Conservation (phyloP, 495 filamentous ascomycete genomes). For the Aspergillus taichungensis region DNA sequence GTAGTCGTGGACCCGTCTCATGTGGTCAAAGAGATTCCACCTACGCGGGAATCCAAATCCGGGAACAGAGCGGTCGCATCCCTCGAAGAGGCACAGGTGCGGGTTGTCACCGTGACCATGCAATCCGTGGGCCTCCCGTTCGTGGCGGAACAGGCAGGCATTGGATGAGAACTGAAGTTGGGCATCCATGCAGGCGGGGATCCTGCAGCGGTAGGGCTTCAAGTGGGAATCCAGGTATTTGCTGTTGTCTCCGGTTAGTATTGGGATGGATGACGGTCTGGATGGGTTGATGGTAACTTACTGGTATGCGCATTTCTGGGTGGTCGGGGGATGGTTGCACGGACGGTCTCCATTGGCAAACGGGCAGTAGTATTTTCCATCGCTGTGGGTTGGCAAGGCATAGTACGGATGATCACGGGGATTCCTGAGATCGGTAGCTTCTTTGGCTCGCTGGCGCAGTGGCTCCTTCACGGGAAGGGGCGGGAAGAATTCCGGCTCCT, state of each 20-base stretch:
- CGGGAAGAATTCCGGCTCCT: conserved; percentile 31
- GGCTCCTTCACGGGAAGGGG: conserved; percentile 31
- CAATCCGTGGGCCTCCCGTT: conserved; percentile 89
- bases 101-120: conserved; percentile 90
- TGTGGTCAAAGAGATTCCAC: conserved; percentile 92
- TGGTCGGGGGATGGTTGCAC: conserved; percentile 78
- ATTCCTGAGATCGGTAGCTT: conserved; percentile 43
- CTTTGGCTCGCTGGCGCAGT: conserved; percentile 38
- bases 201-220: conserved; percentile 89
- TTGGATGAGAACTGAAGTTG: conserved; percentile 76
- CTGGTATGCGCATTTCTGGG: conserved; percentile 97
- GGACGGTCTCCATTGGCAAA: conserved; percentile 58
- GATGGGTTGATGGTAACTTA: conserved; percentile 39
- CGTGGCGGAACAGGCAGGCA: conserved; percentile 87
- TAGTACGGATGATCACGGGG: conserved; percentile 75
- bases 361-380: conserved; percentile 87
- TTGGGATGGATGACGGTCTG: background rate
- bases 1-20: conserved; percentile 87
- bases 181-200: conserved; percentile 62
- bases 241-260: conserved; percentile 42
- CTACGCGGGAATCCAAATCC: conserved; percentile 85
- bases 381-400: conserved; percentile 54
- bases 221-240: conserved; percentile 93
- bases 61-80: conserved; percentile 69
- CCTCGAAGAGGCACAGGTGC: conserved; percentile 72